Conservation (phyloP, 495 filamentous ascomycete genomes). For the Penicillium egyptiacum region DNA sequence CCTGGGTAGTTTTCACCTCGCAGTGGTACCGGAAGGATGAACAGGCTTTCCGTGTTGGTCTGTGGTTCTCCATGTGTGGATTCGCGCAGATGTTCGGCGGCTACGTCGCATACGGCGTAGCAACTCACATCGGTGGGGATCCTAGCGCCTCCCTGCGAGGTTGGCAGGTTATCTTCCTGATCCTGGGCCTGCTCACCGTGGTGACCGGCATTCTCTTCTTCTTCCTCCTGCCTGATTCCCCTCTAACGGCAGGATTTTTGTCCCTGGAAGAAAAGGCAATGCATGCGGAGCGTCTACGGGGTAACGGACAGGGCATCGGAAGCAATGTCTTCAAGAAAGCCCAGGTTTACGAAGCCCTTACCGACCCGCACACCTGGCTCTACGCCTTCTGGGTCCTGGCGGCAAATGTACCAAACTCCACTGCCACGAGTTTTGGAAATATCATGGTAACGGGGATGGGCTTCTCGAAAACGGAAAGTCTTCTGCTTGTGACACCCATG, state of each 20-base stretch:
- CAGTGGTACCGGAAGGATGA: slow-evolving; percentile 57
- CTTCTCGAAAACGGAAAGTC: slow-evolving; percentile 44
- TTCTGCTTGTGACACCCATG: slow-evolving; percentile 59
- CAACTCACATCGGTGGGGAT: background rate
- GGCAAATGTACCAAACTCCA: slow-evolving; percentile 48
- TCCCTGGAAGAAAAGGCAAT: slow-evolving; percentile 53
- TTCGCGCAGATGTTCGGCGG: slow-evolving; percentile 56
- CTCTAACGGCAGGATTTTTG: slow-evolving; percentile 53
- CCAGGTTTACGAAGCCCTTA: slow-evolving; percentile 52
- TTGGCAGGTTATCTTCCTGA: slow-evolving; percentile 62
- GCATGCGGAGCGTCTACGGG: slow-evolving; percentile 54
- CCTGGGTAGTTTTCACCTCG: slow-evolving; percentile 43
- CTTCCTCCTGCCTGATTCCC: slow-evolving; percentile 59
- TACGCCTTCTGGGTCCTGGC: slow-evolving; percentile 49
- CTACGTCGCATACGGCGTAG: slow-evolving; percentile 50
- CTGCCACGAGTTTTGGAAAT: slow-evolving; percentile 33
- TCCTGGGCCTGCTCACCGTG: slow-evolving; percentile 56
- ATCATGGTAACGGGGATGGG: slow-evolving; percentile 35
- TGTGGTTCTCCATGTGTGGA: slow-evolving; percentile 56
- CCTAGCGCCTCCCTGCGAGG: slow-evolving; percentile 36
- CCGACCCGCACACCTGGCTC: slow-evolving; percentile 50
- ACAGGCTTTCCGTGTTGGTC: slow-evolving; percentile 47
- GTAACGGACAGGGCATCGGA: slow-evolving; percentile 59
- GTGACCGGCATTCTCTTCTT: slow-evolving; percentile 54
- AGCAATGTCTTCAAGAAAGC: slow-evolving; percentile 59